Evolutionary conservation across 305 asterid species (phyloP).

Genomic region (Plantago rigida): DNA sequence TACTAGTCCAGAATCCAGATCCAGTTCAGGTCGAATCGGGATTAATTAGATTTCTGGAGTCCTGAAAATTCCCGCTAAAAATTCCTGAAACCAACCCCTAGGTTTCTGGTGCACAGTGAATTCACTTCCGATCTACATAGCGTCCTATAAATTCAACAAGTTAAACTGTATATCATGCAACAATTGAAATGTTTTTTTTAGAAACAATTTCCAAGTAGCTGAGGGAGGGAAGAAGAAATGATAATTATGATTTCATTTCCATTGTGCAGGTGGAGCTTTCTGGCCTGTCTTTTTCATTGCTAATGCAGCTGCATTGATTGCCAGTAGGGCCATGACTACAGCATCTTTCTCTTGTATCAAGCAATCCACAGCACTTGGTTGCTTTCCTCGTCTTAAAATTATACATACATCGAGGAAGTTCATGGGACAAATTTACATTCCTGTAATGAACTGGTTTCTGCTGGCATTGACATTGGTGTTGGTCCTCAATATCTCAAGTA

Average conservation of each 20-base stretch:
- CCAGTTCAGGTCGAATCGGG: too few species aligned
- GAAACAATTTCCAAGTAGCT: background rate
- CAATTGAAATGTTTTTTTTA: background rate
- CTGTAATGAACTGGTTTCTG: constrained; percentile 96
- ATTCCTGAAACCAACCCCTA: too few species aligned
- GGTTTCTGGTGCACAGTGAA: too few species aligned
- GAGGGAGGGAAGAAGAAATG: constrained; percentile 5
- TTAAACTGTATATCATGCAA: too few species aligned
- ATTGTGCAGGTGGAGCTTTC: constrained; percentile 75
- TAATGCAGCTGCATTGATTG: constrained; percentile 90
- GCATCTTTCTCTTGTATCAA: constrained; percentile 96
- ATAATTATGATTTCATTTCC: constrained; percentile 19
- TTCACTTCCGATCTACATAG: too few species aligned
- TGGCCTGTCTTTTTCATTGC: constrained; percentile 96
- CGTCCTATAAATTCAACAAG: too few species aligned
- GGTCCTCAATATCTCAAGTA: constrained; percentile 87
- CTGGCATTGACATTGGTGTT: constrained; percentile 69
- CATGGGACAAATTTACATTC: constrained; percentile 98
- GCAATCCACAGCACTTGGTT: constrained; percentile 91
- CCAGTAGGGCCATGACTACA: constrained; percentile 98
- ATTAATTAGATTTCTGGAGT: too few species aligned
- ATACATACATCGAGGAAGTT: constrained; percentile 91
- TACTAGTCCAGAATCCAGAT: too few species aligned
- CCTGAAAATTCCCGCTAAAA: too few species aligned
- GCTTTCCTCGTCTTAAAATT: constrained; percentile 98